A percentile compares a stretch with the other conserved stretches of the same genome.
These are phyloP conservation scores for Pythium rishiriense DNA, from an alignment of 352 stramenopile species.

Conservation along the genomic window DNA sequence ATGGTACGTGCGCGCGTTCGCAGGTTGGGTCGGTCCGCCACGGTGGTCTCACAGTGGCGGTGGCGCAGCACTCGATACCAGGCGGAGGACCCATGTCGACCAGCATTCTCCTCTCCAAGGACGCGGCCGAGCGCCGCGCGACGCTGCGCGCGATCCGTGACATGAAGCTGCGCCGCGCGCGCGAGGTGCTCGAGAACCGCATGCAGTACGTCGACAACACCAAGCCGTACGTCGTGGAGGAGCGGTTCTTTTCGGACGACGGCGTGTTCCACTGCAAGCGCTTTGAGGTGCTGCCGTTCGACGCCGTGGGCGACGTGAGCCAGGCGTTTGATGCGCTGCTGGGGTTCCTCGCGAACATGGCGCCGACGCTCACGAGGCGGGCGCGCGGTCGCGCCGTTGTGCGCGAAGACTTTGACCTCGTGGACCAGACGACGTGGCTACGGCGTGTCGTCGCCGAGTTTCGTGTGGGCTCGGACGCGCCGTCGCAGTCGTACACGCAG, in stretches of 20 bases:
- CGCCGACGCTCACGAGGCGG: conserved; percentile 35
- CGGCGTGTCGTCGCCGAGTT: conserved; percentile 38
- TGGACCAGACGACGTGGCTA: conserved; percentile 33
- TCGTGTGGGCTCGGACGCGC: background rate
- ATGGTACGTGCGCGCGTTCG: background rate
- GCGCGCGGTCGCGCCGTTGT: conserved; percentile 6
- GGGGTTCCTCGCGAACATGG: conserved; percentile 44
- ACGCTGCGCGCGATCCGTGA: conserved; percentile 18
- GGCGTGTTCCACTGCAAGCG: conserved; percentile 18
- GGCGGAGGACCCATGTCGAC: conserved; percentile 15
- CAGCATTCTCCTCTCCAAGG: conserved; percentile 16
- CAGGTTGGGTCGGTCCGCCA: too few relatives aligned
- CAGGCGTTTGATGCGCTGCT: conserved; percentile 51
- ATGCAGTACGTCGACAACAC: conserved; percentile 18
- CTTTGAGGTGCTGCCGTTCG: conserved; percentile 49
- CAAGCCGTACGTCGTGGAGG: conserved; percentile 13
- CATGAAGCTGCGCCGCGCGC: conserved; percentile 16
- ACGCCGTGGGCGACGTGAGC: conserved; percentile 35
- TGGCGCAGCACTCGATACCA: conserved; percentile 7
- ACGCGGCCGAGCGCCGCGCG: conserved; percentile 11
- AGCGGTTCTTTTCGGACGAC: conserved; percentile 14
- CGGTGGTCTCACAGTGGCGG: background rate
- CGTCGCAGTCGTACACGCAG: background rate
- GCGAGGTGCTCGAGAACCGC: conserved; percentile 13
- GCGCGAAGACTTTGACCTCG: conserved; percentile 44